Percentiles rank a stretch among this genome's conserved stretches.
Evolutionary conservation across 768 basidiomycete species (phyloP).

Genomic region (Floccularia luteovirens): DNA sequence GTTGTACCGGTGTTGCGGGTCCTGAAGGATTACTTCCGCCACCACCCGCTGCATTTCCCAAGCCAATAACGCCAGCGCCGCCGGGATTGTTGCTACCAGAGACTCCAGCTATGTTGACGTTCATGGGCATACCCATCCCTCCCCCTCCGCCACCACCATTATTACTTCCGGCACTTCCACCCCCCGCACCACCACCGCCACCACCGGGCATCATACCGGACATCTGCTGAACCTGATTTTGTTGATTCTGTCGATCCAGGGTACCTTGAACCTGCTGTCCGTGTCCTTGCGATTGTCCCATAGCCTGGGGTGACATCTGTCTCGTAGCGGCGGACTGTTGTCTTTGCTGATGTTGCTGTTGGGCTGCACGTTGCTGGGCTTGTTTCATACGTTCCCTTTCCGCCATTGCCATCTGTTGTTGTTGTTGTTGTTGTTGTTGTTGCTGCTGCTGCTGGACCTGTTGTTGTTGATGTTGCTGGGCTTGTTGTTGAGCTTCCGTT

Average conservation of each 20-base stretch:
- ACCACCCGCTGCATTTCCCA: too few relatives aligned
- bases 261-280: constrained; percentile 1
- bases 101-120: constrained; percentile 7
- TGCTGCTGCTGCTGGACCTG: constrained; percentile 26
- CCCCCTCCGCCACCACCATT: constrained; percentile 7
- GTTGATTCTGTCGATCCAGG: too few relatives aligned
- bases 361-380: constrained; percentile 7
- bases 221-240: too few relatives aligned
- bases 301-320: too few relatives aligned
- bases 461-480: constrained; percentile 12
- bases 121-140: constrained; percentile 11
- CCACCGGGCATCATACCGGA: too few relatives aligned
- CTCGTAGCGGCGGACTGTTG: too few relatives aligned
- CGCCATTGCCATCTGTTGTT: constrained; percentile 9
- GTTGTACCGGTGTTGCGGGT: constrained; percentile 21
- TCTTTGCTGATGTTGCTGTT: constrained; percentile 7
- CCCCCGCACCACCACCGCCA: constrained; percentile 7
- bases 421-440: constrained; percentile 19
- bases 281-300: constrained; percentile 1
- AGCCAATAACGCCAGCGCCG: constrained; percentile 8
- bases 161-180: not conserved
- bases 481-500: too few relatives aligned
- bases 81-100: constrained; percentile 4
- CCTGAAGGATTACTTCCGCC: too few relatives aligned
- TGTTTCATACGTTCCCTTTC: constrained; percentile 23